Percentiles rank a stretch among this genome's conserved stretches.
phyloP scores from a whole-genome alignment of 345 rosid species.

The Lepidium sativum region DNA sequence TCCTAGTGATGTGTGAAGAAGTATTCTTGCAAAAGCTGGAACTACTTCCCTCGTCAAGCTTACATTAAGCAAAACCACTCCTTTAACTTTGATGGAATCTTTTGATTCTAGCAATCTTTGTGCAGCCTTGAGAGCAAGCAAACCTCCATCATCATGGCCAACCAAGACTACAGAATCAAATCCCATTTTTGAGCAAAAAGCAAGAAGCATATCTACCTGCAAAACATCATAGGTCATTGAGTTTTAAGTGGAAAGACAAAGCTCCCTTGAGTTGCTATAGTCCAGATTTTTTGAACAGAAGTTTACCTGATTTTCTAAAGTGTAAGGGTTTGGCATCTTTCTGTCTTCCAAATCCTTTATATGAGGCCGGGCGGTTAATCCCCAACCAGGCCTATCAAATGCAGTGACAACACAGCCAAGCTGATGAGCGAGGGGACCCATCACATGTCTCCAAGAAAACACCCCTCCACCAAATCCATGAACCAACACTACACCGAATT shows the following conservation, averaged over 20 bases:
- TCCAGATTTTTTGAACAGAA: not conserved
- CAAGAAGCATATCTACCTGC: slow-evolving; percentile 91
- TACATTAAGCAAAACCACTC: slow-evolving; percentile 67
- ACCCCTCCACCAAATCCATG: slow-evolving; percentile 99
- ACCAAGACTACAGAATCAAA: slow-evolving; percentile 84
- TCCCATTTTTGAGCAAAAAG: slow-evolving; percentile 87
- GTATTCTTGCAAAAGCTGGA: slow-evolving; percentile 86
- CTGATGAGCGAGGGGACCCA: slow-evolving; percentile 62
- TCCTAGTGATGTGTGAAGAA: slow-evolving; percentile 78
- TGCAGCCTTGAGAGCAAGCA: slow-evolving; percentile 81
- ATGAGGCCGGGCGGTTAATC: slow-evolving; percentile 71
- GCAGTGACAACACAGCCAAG: slow-evolving; percentile 78
- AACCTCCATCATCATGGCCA: slow-evolving; percentile 98
- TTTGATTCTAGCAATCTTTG: slow-evolving; percentile 48
- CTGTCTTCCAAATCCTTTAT: slow-evolving; percentile 74
- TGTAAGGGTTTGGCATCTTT: slow-evolving; percentile 71
- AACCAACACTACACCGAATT: slow-evolving; percentile 65
- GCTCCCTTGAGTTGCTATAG: not conserved
- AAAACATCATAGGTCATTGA: slow-evolving; percentile 16
- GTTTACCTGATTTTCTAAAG: slow-evolving; percentile 68
- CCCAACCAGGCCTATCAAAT: slow-evolving; percentile 99
- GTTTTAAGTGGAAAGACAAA: not conserved
- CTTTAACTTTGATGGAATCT: slow-evolving; percentile 55
- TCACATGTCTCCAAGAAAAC: slow-evolving; percentile 97
- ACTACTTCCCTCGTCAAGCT: slow-evolving; percentile 90